These are phyloP conservation scores for Paecilomyces variotii DNA, from an alignment of 2,329 filamentous ascomycete species.

Conservation along the genomic window DNA sequence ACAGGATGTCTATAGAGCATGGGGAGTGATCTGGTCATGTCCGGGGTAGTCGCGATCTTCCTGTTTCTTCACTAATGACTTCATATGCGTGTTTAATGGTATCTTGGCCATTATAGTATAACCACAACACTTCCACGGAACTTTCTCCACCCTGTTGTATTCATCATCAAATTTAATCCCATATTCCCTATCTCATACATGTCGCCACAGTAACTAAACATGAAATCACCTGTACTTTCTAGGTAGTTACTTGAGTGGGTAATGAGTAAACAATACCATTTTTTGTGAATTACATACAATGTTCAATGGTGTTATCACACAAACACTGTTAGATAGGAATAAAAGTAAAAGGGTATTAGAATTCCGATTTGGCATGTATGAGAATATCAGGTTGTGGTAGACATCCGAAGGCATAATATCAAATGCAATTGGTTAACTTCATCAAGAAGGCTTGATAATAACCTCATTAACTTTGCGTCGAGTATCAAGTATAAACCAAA, in stretches of 20 bases:
- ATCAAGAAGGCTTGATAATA: not conserved
- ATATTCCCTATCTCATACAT: not conserved
- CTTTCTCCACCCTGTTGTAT: not conserved
- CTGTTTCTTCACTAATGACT: not conserved
- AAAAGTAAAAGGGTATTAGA: too few species aligned
- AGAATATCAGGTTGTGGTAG: too few species aligned
- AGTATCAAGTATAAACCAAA: not conserved
- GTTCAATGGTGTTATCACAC: not conserved
- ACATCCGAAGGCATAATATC: too few species aligned
- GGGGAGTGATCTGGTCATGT: slow-evolving; percentile 18
- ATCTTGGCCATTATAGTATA: not conserved
- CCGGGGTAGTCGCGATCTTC: not conserved
- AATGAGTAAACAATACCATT: too few species aligned
- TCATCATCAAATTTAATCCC: not conserved
- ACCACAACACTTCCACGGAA: not conserved
- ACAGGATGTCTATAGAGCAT: slow-evolving; percentile 22
- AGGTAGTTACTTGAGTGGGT: too few species aligned
- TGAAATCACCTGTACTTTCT: too few species aligned
- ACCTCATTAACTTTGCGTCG: too few species aligned
- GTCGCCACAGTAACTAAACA: too few species aligned
- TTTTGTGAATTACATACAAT: not conserved
- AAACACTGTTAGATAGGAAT: too few species aligned
- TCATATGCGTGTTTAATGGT: not conserved
- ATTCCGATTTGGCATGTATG: too few species aligned
- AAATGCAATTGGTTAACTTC: not conserved